Conservation (phyloP, 352 stramenopile species). For the Peronospora farinosa region DNA sequence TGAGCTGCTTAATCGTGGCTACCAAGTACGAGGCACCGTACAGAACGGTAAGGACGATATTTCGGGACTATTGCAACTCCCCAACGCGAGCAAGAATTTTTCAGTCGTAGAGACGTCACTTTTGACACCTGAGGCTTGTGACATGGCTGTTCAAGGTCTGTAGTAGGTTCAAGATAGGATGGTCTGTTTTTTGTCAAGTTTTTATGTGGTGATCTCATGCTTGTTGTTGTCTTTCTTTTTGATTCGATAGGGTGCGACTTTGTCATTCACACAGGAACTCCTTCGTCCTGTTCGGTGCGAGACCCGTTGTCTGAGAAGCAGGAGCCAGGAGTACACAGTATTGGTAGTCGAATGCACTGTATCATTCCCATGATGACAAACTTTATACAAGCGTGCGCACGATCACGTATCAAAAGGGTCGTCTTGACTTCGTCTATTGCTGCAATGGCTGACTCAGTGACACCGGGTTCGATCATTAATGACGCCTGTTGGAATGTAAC, state of each 20-base stretch:
- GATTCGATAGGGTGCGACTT: conserved; percentile 59
- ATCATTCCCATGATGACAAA: conserved; percentile 91
- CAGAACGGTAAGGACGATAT: conserved; percentile 85
- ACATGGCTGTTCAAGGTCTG: conserved; percentile 76
- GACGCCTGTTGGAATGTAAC: conserved; percentile 83
- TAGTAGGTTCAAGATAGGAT: conserved; percentile 2
- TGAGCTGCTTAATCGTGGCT: conserved; percentile 69
- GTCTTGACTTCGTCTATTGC: conserved; percentile 83
- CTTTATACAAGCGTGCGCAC: conserved; percentile 83
- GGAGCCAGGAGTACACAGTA: conserved; percentile 82
- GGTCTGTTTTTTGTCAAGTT: background rate
- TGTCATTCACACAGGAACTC: conserved; percentile 86
- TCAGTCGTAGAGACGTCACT: conserved; percentile 84
- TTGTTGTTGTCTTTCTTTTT: conserved; percentile 1
- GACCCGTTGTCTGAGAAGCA: conserved; percentile 80
- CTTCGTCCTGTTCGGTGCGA: conserved; percentile 80
- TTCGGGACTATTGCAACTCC: conserved; percentile 62
- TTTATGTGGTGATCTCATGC: conserved; percentile 3
- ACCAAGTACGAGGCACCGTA: conserved; percentile 78
- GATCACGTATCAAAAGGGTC: conserved; percentile 72
- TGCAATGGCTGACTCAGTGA: conserved; percentile 78
- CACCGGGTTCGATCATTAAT: conserved; percentile 73
- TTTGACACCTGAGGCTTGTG: conserved; percentile 79
- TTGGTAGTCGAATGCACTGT: conserved; percentile 86
- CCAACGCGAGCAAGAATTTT: conserved; percentile 73